A percentile compares a stretch with the other conserved stretches of the same genome.
phyloP scores from a whole-genome alignment of 2,329 filamentous ascomycete species.

The Cladosporium sp. region DNA sequence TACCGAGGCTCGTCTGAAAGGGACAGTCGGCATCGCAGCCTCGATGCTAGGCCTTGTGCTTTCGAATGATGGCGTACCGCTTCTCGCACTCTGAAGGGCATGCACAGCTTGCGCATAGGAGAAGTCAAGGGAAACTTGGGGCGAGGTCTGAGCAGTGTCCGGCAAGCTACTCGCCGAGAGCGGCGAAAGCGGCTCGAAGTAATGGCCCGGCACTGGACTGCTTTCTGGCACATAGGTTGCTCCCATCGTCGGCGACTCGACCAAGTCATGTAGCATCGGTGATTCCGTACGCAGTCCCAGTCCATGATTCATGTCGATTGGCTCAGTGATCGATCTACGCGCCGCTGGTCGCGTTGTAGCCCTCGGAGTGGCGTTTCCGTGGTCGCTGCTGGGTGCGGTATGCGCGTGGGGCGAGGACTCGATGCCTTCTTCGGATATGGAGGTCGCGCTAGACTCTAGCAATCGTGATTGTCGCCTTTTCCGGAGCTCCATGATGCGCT shows the following conservation, averaged over 20 bases:
- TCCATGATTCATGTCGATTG: background rate
- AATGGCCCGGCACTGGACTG: background rate
- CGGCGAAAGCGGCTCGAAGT: slow-evolving; percentile 1
- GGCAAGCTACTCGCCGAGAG: slow-evolving; percentile 3
- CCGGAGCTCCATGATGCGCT: slow-evolving; percentile 52
- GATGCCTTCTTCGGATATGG: slow-evolving; percentile 24
- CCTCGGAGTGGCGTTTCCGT: slow-evolving; percentile 14
- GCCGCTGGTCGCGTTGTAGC: background rate
- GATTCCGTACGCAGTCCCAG: slow-evolving; percentile 12
- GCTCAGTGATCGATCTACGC: slow-evolving; percentile 2
- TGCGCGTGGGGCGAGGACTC: background rate
- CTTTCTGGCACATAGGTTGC: slow-evolving; percentile 2
- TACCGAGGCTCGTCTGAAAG: slow-evolving; percentile 5
- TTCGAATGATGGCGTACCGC: background rate
- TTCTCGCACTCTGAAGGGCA: slow-evolving; percentile 16
- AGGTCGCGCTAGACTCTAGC: slow-evolving; percentile 38
- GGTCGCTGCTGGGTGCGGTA: background rate
- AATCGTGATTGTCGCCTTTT: slow-evolving; percentile 52
- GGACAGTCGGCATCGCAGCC: slow-evolving; percentile 7
- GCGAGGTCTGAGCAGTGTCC: background rate
- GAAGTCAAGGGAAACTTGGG: slow-evolving; percentile 24
- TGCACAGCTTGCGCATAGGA: slow-evolving; percentile 26
- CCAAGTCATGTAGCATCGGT: background rate
- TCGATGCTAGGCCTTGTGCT: slow-evolving; percentile 1
- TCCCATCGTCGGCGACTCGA: background rate